Conservation (phyloP, 2,329 filamentous ascomycete genomes). For the Xylariaceae sp. region DNA sequence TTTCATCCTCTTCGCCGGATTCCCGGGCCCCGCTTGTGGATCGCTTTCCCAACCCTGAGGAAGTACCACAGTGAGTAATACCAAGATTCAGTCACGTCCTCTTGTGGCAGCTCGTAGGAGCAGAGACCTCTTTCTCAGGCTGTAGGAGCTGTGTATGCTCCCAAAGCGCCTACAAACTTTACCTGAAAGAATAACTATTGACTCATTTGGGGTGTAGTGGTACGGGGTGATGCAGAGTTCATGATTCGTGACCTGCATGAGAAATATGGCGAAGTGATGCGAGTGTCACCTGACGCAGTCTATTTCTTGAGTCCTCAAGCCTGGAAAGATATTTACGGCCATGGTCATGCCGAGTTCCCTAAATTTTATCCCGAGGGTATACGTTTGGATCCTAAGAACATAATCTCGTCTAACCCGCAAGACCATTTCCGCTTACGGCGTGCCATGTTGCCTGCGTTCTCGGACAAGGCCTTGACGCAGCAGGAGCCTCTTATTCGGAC, state of each 20-base stretch:
- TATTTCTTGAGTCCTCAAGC: conserved; percentile 45
- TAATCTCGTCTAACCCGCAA: conserved; percentile 32
- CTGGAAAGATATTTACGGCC: conserved; percentile 50
- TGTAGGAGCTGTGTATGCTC: too few relatives aligned
- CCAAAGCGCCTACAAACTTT: too few relatives aligned
- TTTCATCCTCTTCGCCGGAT: conserved; percentile 39
- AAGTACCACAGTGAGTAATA: conserved; percentile 22
- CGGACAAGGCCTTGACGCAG: conserved; percentile 41
- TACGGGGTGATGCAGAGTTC: conserved; percentile 24
- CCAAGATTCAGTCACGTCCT: conserved; percentile 20
- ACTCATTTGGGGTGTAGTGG: too few relatives aligned
- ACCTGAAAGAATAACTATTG: too few relatives aligned
- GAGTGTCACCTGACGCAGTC: conserved; percentile 46
- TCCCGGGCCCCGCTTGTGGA: conserved; percentile 37
- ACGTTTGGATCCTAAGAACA: conserved; percentile 33
- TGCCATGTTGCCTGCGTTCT: conserved; percentile 58
- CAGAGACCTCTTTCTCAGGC: too few relatives aligned
- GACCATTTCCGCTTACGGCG: conserved; percentile 56
- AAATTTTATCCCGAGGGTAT: conserved; percentile 36
- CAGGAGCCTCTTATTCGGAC: conserved; percentile 43
- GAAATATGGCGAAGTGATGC: conserved; percentile 43
- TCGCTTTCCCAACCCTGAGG: conserved; percentile 31
- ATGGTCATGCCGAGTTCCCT: conserved; percentile 36
- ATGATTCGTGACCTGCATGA: conserved; percentile 32
- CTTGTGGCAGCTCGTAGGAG: too few relatives aligned